A percentile compares a stretch with the other conserved stretches of the same genome.
These are phyloP conservation scores for Plasmodium coatneyi DNA, from an alignment of 169 alveolate genomes.

Conservation along the genomic window DNA sequence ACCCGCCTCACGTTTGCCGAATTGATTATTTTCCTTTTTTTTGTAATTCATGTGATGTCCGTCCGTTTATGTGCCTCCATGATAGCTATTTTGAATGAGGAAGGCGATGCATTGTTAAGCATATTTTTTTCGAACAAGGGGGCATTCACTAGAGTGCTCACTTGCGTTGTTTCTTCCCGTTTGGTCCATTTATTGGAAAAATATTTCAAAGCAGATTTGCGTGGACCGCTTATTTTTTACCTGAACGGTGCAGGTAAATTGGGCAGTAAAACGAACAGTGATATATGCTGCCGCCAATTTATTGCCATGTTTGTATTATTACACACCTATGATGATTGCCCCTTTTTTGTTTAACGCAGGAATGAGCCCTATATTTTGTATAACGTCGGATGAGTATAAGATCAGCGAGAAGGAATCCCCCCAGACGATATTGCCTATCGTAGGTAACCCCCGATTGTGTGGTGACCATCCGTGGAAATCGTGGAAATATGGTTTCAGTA, in stretches of 20 bases:
- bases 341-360: background rate
- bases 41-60: constrained; percentile 29
- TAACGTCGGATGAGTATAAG: background rate
- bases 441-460: background rate
- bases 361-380: background rate
- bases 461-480: background rate
- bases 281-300: background rate
- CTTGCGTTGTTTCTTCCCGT: background rate
- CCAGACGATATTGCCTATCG: background rate
- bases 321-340: background rate
- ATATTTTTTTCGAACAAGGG: background rate
- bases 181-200: background rate
- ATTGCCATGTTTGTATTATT: background rate
- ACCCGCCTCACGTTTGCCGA: background rate
- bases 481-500: background rate
- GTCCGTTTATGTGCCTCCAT: background rate
- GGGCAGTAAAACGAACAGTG: background rate
- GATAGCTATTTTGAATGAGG: background rate
- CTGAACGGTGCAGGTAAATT: background rate
- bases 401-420: background rate
- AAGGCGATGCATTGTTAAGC: background rate
- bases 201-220: background rate
- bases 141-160: background rate
- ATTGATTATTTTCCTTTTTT: background rate
- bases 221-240: background rate